Conservation (phyloP, 2,329 filamentous ascomycete genomes). For the Botryotinia globosa region DNA sequence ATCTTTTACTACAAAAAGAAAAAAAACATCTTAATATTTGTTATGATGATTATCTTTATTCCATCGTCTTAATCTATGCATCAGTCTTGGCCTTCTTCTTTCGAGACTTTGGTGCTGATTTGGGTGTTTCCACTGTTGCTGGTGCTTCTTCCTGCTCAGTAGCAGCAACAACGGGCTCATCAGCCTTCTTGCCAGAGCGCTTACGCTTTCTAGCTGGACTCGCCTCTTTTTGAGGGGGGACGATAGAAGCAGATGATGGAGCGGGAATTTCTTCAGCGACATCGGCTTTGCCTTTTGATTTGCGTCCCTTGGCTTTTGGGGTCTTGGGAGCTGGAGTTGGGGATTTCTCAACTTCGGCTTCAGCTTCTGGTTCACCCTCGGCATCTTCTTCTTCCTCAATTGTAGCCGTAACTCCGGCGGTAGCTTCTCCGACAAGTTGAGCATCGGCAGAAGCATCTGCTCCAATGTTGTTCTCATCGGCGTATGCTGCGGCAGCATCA, state of each 20-base stretch:
- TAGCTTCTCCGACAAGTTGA: constrained; percentile 53
- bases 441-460: constrained; percentile 42
- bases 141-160: constrained; percentile 48
- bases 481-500: constrained; percentile 58
- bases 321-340: constrained; percentile 51
- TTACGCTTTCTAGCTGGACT: constrained; percentile 61
- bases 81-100: constrained; percentile 53
- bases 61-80: constrained; percentile 40
- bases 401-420: constrained; percentile 25
- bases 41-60: background rate
- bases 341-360: constrained; percentile 44
- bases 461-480: constrained; percentile 57
- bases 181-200: constrained; percentile 51
- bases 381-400: constrained; percentile 35
- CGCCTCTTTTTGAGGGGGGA: constrained; percentile 31
- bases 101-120: constrained; percentile 33
- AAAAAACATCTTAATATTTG: background rate
- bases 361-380: constrained; percentile 43
- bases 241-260: constrained; percentile 28
- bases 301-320: constrained; percentile 51
- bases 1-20: background rate
- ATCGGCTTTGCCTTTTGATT: constrained; percentile 29
- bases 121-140: constrained; percentile 31
- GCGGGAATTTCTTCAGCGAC: constrained; percentile 36
- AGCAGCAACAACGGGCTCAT: constrained; percentile 24